A percentile compares a stretch with the other conserved stretches of the same genome.
These are phyloP conservation scores for Taphrina flavorubra DNA, from an alignment of 1,139 yeast species.

Conservation along the genomic window DNA sequence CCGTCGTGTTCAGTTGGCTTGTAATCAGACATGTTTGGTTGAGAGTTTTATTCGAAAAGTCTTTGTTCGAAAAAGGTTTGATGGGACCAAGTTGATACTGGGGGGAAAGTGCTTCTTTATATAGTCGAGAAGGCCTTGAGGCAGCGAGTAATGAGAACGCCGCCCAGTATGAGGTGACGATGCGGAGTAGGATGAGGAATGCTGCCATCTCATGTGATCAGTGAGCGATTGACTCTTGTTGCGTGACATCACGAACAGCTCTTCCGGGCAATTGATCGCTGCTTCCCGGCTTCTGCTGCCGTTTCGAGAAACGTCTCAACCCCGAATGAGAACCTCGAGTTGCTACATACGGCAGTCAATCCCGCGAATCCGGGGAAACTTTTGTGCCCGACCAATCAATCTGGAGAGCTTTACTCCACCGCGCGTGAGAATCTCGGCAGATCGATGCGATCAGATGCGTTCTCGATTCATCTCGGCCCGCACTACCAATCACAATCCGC, in stretches of 20 bases:
- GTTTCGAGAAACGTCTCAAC: neutral
- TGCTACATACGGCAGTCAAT: too few species aligned
- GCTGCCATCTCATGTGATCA: conserved; percentile 3
- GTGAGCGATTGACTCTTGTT: too few species aligned
- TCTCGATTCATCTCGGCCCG: conserved; percentile 1
- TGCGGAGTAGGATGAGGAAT: neutral
- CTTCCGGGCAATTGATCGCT: conserved; percentile 8
- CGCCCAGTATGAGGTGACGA: too few species aligned
- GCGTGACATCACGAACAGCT: conserved; percentile 10
- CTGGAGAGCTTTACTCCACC: neutral
- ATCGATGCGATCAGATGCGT: neutral
- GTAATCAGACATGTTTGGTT: conserved; percentile 41
- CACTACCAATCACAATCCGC: neutral
- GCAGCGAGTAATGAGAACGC: too few species aligned
- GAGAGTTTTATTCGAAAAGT: neutral
- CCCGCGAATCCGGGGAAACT: neutral
- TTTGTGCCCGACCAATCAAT: neutral
- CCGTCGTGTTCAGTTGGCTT: conserved; percentile 42
- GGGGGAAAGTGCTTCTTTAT: neutral
- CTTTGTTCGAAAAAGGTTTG: neutral
- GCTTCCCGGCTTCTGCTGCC: neutral
- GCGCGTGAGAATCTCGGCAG: conserved; percentile 12
- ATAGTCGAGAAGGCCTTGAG: neutral
- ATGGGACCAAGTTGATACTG: neutral
- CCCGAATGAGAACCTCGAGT: too few species aligned